Evolutionary conservation across 176 grass and related monocot genomes (phyloP).

Genomic region (Ampelocalamus luodianensis): DNA sequence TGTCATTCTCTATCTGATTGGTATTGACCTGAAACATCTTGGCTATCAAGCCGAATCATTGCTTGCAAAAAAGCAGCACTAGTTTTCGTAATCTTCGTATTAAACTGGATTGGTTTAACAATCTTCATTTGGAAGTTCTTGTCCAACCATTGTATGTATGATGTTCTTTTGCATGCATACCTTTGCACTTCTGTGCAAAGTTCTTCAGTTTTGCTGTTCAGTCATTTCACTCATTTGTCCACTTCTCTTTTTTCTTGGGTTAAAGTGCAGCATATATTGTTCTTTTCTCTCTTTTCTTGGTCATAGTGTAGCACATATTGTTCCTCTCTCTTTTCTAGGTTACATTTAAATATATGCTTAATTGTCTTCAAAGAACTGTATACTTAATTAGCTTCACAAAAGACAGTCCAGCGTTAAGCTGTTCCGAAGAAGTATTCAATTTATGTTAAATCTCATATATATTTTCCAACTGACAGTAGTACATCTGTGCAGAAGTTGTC

Average conservation of each 20-base stretch:
- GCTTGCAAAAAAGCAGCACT: neutral
- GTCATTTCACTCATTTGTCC: neutral
- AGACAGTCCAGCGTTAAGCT: neutral
- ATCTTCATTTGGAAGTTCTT: slow-evolving; percentile 1
- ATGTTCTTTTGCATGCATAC: neutral
- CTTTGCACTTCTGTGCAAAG: neutral
- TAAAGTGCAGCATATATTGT: neutral
- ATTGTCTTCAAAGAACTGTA: neutral
- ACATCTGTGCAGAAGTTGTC: neutral
- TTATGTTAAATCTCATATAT: neutral
- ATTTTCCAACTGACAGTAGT: neutral
- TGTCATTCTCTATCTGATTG: neutral
- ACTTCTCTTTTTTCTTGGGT: neutral
- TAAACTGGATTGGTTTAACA: neutral
- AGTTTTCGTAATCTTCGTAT: neutral
- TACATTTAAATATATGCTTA: neutral
- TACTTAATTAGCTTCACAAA: neutral
- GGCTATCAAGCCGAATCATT: neutral
- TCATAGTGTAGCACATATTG: neutral
- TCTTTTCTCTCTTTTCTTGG: neutral
- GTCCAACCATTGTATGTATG: neutral
- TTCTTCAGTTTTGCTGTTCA: neutral
- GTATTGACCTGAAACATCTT: neutral
- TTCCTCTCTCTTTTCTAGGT: neutral
- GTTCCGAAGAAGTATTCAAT: neutral